phyloP scores from a whole-genome alignment of 495 filamentous ascomycete species.

The Neurospora sp. region DNA sequence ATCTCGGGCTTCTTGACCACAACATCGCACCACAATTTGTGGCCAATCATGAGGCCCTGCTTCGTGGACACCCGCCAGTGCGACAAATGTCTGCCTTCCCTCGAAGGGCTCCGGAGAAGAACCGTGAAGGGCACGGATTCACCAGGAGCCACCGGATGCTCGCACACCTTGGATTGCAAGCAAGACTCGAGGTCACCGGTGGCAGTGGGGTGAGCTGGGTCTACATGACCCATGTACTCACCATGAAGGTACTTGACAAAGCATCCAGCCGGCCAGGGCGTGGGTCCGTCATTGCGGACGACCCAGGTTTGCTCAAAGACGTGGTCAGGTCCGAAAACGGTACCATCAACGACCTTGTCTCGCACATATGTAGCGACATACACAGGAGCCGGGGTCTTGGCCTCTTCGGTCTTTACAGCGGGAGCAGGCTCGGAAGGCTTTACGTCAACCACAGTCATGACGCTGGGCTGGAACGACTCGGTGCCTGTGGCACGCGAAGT shows the following conservation, averaged over 20 bases:
- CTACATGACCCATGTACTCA: constrained; percentile 88
- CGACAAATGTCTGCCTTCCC: constrained; percentile 67
- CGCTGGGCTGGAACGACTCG: constrained; percentile 40
- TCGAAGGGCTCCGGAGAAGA: constrained; percentile 64
- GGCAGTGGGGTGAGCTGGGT: constrained; percentile 64
- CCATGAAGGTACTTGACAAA: constrained; percentile 86
- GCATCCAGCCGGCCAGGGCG: constrained; percentile 78
- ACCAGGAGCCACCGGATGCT: constrained; percentile 56
- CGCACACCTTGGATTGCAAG: constrained; percentile 71
- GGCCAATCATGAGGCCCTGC: constrained; percentile 76
- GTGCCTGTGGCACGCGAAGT: constrained; percentile 44
- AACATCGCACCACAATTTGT: constrained; percentile 92
- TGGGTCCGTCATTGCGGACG: constrained; percentile 71
- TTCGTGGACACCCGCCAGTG: constrained; percentile 91
- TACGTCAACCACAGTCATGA: constrained; percentile 65
- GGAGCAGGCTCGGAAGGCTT: constrained; percentile 41
- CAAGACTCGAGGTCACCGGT: constrained; percentile 59
- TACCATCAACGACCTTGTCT: constrained; percentile 71
- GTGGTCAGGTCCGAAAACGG: constrained; percentile 52
- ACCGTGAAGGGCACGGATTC: constrained; percentile 75
- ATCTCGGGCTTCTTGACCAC: constrained; percentile 41
- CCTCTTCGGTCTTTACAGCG: constrained; percentile 20
- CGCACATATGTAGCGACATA: constrained; percentile 68
- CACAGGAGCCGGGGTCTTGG: constrained; percentile 20
- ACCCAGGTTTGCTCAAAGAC: constrained; percentile 89